These are phyloP conservation scores for Porphyra umbilicalis DNA, from an alignment of 31 red algal species.

Conservation along the genomic window DNA sequence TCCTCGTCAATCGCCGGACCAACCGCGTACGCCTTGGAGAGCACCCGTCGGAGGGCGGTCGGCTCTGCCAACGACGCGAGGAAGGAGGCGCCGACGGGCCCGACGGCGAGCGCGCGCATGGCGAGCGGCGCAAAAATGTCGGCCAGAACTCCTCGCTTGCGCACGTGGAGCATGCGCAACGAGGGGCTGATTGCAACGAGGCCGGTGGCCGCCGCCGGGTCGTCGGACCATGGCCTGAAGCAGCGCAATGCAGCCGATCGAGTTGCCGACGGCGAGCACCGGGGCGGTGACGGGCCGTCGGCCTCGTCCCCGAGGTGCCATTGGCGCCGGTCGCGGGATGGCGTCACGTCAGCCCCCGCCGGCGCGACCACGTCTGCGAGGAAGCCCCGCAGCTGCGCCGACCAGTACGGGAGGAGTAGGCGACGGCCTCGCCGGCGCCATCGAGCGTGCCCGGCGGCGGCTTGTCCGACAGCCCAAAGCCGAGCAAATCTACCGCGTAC, in stretches of 20 bases:
- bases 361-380: slow-evolving; percentile 26
- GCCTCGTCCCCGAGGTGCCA: background rate
- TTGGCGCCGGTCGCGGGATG: background rate
- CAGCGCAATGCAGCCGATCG: slow-evolving; percentile 76
- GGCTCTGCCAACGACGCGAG: slow-evolving; percentile 40
- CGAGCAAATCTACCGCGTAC: slow-evolving; percentile 78
- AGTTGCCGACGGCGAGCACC: slow-evolving; percentile 71
- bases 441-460: slow-evolving; percentile 33
- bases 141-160: slow-evolving; percentile 61
- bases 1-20: slow-evolving; percentile 54
- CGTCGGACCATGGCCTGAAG: slow-evolving; percentile 56
- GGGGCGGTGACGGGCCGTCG: background rate
- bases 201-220: slow-evolving; percentile 25
- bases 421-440: slow-evolving; percentile 18
- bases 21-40: slow-evolving; percentile 55
- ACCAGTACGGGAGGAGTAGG: slow-evolving; percentile 87
- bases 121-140: slow-evolving; percentile 58
- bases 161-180: slow-evolving; percentile 68
- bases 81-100: slow-evolving; percentile 52
- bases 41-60: slow-evolving; percentile 37
- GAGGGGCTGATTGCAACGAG: slow-evolving; percentile 66
- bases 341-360: background rate
- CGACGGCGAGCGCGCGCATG: slow-evolving; percentile 43
- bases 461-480: slow-evolving; percentile 85
- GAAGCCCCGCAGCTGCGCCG: slow-evolving; percentile 57